A percentile compares a stretch with the other conserved stretches of the same genome.
Conservation (phyloP, 306 rosid species). For the Potentilla sterilis region DNA sequence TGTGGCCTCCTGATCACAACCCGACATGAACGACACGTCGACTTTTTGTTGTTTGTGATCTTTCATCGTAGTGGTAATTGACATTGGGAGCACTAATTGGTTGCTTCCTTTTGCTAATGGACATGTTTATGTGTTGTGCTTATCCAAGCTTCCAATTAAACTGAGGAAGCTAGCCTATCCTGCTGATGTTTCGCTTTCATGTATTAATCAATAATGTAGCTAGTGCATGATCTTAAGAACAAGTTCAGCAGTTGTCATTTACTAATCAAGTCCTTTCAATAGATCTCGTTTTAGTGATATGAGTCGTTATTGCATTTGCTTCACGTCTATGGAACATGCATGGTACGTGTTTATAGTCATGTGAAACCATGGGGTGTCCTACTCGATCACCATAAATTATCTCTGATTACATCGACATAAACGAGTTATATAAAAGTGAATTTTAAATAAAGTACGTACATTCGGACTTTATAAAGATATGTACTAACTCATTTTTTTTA, state of each 20-base stretch:
- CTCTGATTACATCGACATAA: too few relatives aligned
- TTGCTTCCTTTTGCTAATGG: not conserved
- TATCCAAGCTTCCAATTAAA: not conserved
- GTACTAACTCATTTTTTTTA: too few relatives aligned
- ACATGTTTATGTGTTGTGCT: not conserved
- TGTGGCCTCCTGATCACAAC: not conserved
- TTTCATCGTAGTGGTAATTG: not conserved
- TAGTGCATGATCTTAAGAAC: not conserved
- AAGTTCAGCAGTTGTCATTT: not conserved
- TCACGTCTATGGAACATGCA: not conserved
- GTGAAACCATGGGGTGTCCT: too few relatives aligned
- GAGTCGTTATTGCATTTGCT: not conserved
- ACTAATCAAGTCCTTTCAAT: not conserved
- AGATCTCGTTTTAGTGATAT: not conserved
- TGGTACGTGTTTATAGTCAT: not conserved
- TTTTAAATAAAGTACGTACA: too few relatives aligned
- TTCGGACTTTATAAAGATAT: too few relatives aligned
- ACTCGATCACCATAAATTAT: too few relatives aligned
- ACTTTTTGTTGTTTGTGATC: not conserved
- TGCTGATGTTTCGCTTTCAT: not conserved
- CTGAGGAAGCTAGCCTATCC: not conserved
- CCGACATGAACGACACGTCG: not conserved
- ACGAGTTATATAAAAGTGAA: too few relatives aligned
- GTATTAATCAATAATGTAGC: not conserved
- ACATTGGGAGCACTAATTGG: constrained; percentile 1